These are phyloP conservation scores for Capsicum rhomboideum DNA, from an alignment of 257 asterid species.

Conservation along the genomic window DNA sequence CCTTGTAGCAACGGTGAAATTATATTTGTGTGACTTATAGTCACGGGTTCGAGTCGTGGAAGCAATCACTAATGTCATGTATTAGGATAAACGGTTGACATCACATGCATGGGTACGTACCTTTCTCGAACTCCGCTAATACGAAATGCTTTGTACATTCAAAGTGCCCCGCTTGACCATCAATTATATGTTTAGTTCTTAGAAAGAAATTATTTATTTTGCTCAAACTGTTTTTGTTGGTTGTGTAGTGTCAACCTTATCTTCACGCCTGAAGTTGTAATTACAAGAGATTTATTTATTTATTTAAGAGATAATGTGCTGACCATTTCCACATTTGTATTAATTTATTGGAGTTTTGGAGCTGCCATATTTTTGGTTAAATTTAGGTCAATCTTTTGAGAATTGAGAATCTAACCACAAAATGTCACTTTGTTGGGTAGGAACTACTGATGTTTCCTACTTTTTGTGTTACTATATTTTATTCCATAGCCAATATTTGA, in stretches of 20 bases:
- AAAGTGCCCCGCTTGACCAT: neutral
- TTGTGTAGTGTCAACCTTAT: slow-evolving; percentile 1
- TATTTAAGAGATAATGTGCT: neutral
- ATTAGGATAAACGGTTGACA: no score
- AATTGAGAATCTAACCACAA: neutral
- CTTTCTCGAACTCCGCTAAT: no score
- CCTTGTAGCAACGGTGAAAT: no score
- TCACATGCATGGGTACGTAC: no score
- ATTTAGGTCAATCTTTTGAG: neutral
- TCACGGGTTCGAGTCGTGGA: no score
- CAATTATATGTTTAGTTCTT: neutral
- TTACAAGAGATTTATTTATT: neutral
- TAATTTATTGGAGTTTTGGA: neutral
- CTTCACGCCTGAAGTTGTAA: slow-evolving; percentile 7
- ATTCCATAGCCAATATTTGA: neutral
- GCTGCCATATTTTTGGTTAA: neutral
- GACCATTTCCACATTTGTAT: neutral
- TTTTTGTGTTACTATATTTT: neutral
- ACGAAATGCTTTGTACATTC: no score
- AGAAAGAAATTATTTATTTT: neutral
- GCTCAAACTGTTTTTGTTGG: neutral
- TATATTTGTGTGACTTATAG: no score
- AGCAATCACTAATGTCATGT: no score
- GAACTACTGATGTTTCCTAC: neutral
- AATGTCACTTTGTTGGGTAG: neutral